These are phyloP conservation scores for Skeletonema potamos DNA, from an alignment of 108 stramenopile species.

Conservation along the genomic window DNA sequence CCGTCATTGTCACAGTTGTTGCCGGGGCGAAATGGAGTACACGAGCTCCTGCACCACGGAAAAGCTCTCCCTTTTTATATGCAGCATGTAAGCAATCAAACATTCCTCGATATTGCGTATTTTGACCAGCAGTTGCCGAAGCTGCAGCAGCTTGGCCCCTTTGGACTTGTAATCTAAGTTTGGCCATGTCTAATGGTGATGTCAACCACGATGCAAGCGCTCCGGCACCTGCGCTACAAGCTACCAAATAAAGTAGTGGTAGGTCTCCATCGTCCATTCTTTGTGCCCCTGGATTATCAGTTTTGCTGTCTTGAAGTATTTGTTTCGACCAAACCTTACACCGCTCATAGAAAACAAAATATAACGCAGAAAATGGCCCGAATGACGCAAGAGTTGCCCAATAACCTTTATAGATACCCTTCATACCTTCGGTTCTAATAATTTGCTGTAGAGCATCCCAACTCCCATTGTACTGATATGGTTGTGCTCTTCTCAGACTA, in stretches of 20 bases:
- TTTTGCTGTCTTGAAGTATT: constrained; percentile 5
- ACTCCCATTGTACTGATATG: constrained; percentile 67
- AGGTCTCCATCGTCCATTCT: constrained; percentile 42
- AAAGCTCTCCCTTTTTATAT: constrained; percentile 72
- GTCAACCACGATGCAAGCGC: constrained; percentile 93
- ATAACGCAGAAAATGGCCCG: constrained; percentile 96
- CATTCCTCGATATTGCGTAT: constrained; percentile 55
- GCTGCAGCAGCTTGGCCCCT: constrained; percentile 44
- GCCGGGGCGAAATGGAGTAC: constrained; percentile 92
- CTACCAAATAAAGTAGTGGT: constrained; percentile 61
- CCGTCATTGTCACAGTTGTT: constrained; percentile 94
- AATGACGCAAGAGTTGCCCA: constrained; percentile 92
- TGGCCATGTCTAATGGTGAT: constrained; percentile 96
- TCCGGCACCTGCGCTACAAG: constrained; percentile 86
- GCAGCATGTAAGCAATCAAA: constrained; percentile 69
- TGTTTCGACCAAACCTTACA: constrained; percentile 57
- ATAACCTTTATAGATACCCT: constrained; percentile 93
- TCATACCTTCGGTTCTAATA: constrained; percentile 71
- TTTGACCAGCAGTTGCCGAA: neutral
- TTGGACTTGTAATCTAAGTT: constrained; percentile 93
- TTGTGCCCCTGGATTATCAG: neutral
- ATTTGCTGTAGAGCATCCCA: constrained; percentile 83
- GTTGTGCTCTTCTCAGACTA: neutral
- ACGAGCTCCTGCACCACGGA: constrained; percentile 94
- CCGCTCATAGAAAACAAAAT: constrained; percentile 95